Evolutionary conservation across 257 asterid genomes (phyloP), one percentile per base, ranked within the genome.

Genomic region (Lavandula angustifolia): DNA sequence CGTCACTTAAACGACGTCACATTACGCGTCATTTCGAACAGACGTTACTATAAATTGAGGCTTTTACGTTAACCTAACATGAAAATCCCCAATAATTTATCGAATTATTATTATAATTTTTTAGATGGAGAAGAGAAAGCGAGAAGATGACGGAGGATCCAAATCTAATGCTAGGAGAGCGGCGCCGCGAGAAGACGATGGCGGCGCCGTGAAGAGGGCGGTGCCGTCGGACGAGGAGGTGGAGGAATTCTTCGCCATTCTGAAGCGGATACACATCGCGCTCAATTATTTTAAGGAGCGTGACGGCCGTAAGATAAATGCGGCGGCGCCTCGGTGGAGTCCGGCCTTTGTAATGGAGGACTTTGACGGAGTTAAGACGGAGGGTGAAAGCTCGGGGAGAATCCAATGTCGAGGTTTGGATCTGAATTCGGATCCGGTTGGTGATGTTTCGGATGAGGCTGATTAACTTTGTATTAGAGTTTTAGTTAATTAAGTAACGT

Each of bases 221-320:
- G 51, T 42, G 50, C 66, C 69, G 74, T 58, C 38, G 34, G 88
- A 79, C 10, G 81, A 77, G 27, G 88, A 82, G 56, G 88, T 82
- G 70, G 85, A 82, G 71, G 84, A 82, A 62, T 77, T 82, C 73
- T 82, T 63, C 66, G 77, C 82, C 10, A 80, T 77, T 3, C 68
- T 82, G 44, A 69, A 71, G 71, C 72, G 84, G 42, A 76, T 79
- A 32, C 77, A 57, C 37, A 75, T 64, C 32, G 85, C 76, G 29
- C 50, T 71, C 13, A 64, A 55, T 55, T 71, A 71, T 56, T 64
- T 71, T 27, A 54, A 22, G 27, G 27, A 22, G 27, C 27, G 27
- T 22, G 27, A 22, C 27, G 27, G 27, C 27, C 27, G 27, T 22
- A 22, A 22, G 27, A 22, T 22, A 2, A 22, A 1, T 1, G 27